Base-by-base conservation (phyloP, 345 rosid genomes). In the Bruguiera gymnorhiza region DNA sequence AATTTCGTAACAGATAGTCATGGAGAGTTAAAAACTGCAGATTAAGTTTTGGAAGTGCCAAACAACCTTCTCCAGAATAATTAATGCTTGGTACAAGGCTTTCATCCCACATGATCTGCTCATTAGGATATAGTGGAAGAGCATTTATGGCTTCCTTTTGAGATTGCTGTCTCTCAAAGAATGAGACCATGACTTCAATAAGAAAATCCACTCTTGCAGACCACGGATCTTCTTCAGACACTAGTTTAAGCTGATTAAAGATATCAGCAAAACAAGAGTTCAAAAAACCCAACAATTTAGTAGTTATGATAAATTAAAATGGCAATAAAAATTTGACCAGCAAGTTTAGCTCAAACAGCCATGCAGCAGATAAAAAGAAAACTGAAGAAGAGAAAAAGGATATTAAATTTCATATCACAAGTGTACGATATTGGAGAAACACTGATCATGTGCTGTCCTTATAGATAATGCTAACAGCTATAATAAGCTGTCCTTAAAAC, bases 71-170 rank as follows among this genome's bases (percentile, higher is more conserved):
- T 61, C 99, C 99, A 55, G 99, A 95, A 75, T 91, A 95, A 79
- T 95, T 95, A 70, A 95, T 95, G 83, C 99, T 95, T 4, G 99
- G 99, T 53, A 95, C 97, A 78, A 95, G 82, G 60, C 99, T 95
- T 80, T 95, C 99, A 75, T 95, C 97, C 99, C 99, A 95, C 97
- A 95, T 95, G 69, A 95, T 89, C 79, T 88, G 99, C 87, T 95
- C 99, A 71, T 95, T 95, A 52, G 99, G 99, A 82, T 95, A 95
- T 62, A 95, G 87, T 4, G 99, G 99, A 62, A 95, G 96, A 36
- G 99, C 97, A 84, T 95, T 95, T 81, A 95, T 92, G 56, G 99
- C 91, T 85, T 95, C 99, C 75, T 89, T 95, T 76, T 95, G 99
- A 65, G 99, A 95, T 71, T 83, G 90, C 57, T 92, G 97, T 79